These are phyloP conservation scores for Trametes pubescens DNA, from an alignment of 1,284 basidiomycete genomes.

Conservation along the genomic window DNA sequence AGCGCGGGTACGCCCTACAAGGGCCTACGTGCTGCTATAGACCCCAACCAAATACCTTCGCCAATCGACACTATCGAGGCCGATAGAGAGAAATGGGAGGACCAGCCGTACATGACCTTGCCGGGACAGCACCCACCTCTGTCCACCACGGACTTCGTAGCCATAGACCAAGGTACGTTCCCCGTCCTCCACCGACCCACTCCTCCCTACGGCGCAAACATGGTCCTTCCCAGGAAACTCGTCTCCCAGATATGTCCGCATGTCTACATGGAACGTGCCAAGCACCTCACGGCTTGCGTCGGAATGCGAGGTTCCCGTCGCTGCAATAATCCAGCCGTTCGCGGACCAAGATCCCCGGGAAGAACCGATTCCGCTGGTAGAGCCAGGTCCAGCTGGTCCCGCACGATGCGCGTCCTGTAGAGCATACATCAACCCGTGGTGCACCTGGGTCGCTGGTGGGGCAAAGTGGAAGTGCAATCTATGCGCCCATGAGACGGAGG, in stretches of 20 bases:
- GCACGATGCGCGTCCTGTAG: conserved; percentile 89
- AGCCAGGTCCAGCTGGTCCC: conserved; percentile 76
- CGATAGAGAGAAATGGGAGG: conserved; percentile 87
- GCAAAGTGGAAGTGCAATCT: conserved; percentile 94
- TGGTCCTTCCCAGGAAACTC: conserved; percentile 62
- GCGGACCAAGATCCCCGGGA: conserved; percentile 85
- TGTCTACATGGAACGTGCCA: conserved; percentile 81
- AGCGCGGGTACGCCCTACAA: conserved; percentile 74
- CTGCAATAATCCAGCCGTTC: conserved; percentile 91
- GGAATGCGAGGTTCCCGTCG: conserved; percentile 88
- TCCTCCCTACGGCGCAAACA: not conserved
- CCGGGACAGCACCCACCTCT: conserved; percentile 84
- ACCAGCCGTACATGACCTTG: conserved; percentile 79
- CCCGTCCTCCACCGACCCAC: not conserved
- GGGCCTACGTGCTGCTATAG: conserved; percentile 85
- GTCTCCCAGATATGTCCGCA: conserved; percentile 70
- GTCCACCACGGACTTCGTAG: conserved; percentile 87
- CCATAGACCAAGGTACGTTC: conserved; percentile 89
- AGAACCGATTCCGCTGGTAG: conserved; percentile 82
- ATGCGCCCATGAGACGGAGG: conserved; percentile 86
- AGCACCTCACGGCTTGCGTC: conserved; percentile 81
- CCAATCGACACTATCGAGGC: conserved; percentile 85
- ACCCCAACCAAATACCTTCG: conserved; percentile 92
- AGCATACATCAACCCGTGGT: conserved; percentile 97
- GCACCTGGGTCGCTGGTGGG: conserved; percentile 86